These are phyloP conservation scores for Endocarpon pusillum DNA, from an alignment of 495 filamentous ascomycete species.

Conservation along the genomic window DNA sequence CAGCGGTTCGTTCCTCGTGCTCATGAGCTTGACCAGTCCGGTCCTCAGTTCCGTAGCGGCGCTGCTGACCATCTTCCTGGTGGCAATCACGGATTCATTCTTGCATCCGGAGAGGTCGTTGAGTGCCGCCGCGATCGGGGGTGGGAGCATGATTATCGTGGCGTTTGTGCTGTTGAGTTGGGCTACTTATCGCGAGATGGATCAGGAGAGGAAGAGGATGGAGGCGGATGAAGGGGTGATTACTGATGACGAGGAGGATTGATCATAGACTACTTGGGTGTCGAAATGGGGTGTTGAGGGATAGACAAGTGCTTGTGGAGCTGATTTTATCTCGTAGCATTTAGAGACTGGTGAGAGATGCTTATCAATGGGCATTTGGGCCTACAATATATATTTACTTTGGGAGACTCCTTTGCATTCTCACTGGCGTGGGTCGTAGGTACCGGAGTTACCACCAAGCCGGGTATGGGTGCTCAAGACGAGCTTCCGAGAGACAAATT, in stretches of 20 bases:
- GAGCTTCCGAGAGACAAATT: too few relatives aligned
- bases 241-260: conserved; percentile 23
- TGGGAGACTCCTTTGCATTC: too few relatives aligned
- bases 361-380: too few relatives aligned
- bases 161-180: conserved; percentile 77
- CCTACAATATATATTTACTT: too few relatives aligned
- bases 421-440: too few relatives aligned
- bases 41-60: conserved; percentile 84
- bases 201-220: conserved; percentile 55
- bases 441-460: too few relatives aligned
- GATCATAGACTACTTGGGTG: too few relatives aligned
- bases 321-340: too few relatives aligned
- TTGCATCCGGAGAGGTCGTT: conserved; percentile 60
- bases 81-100: conserved; percentile 80
- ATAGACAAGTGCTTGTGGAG: too few relatives aligned
- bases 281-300: too few relatives aligned
- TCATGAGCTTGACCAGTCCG: conserved; percentile 83
- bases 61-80: conserved; percentile 88
- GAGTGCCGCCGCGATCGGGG: conserved; percentile 53
- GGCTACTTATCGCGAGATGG: conserved; percentile 85
- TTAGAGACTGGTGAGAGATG: too few relatives aligned
- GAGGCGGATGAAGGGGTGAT: conserved; percentile 23
- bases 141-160: conserved; percentile 70
- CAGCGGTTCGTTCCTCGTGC: conserved; percentile 80
- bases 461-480: too few relatives aligned